Evolutionary conservation across 768 basidiomycete species (phyloP), one percentile per base, ranked within the genome.

Genomic region (Termitomyces sp.): DNA sequence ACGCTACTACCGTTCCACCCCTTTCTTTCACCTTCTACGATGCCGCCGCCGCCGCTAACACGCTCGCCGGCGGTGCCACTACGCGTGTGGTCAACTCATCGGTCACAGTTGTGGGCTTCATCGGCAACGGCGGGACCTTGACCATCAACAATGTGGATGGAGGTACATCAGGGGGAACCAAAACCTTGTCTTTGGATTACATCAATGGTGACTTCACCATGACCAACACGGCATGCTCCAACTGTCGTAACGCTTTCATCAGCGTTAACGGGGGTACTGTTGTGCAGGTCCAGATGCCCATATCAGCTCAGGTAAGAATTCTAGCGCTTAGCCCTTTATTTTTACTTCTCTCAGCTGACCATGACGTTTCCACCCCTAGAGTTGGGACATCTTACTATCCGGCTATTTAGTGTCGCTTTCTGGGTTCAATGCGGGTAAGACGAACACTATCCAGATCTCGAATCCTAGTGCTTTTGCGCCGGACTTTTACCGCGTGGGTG

Each of bases 161-260:
- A 31, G 77, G 76, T 0, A 48, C 65, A 3, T 58, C 67, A 7
- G 78, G 77, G 25, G 78, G 77, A 14, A 76, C 71, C 3, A 79
- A 76, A 59, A 69, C 76, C 14, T 59, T 81, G 21, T 69, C 77
- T 11, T 63, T 80, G 38, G 77, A 78, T 62, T 81, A 79, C 58
- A 79, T 79, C 57, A 81, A 81, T 44, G 79, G 69, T 29, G 79
- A 80, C 45, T 69, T 73, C 34, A 69, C 70, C 9, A 75, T 75
- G 63, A 63, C 64, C 53, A 79, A 80, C 62, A 76, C 73, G 0
- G 77, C 62, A 9, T 79, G 78, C 66, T 78, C 79, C 6, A 81
- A 81, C 60, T 79, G 77, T 63, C 74, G 79, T 41, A 74, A 79
- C 45, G 74, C 75, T 10, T 75, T 75, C 42, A 68, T 80, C 37